These are phyloP conservation scores for Leishmania amazonensis DNA, from an alignment of 208 protist genomes.

Conservation along the genomic window DNA sequence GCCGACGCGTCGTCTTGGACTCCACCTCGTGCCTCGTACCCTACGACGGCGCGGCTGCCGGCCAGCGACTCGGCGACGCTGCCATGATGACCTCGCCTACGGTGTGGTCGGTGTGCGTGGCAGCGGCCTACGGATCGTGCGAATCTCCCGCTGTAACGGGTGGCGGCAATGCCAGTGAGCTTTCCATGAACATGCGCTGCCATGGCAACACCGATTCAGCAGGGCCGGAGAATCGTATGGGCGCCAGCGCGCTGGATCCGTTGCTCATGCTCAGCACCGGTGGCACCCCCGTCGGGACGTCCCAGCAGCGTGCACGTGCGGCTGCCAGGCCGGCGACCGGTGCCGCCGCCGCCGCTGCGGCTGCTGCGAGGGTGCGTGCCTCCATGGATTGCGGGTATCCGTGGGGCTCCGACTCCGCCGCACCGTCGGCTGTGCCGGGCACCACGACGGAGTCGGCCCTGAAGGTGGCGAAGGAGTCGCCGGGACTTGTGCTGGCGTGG, in stretches of 20 bases:
- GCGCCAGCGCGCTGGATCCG: neutral
- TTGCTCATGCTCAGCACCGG: neutral
- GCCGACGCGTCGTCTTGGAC: slow-evolving; percentile 23
- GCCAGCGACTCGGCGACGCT: neutral
- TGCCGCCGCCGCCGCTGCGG: slow-evolving; percentile 1
- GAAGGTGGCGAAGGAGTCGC: slow-evolving; percentile 15
- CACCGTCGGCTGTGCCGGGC: slow-evolving; percentile 6
- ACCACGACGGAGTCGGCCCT: slow-evolving; percentile 26
- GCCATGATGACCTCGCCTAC: neutral
- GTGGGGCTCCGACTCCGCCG: slow-evolving; percentile 36
- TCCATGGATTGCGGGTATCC: slow-evolving; percentile 37
- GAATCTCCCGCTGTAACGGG: neutral
- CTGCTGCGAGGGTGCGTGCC: slow-evolving; percentile 7
- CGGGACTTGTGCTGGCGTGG: slow-evolving; percentile 63
- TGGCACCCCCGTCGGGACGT: neutral
- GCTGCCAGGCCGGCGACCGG: neutral
- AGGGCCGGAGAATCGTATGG: neutral
- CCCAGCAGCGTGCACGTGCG: neutral
- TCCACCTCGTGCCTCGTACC: slow-evolving; percentile 24
- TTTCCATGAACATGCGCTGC: neutral
- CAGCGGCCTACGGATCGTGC: slow-evolving; percentile 17
- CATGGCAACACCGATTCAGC: neutral
- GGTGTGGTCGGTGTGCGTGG: slow-evolving; percentile 33
- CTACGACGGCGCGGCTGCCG: slow-evolving; percentile 17
- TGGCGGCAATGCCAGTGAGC: neutral